Percentiles rank a stretch among this genome's conserved stretches.
Conservation (phyloP, 2,329 filamentous ascomycete genomes). For the Tricladium varicosporioides region DNA sequence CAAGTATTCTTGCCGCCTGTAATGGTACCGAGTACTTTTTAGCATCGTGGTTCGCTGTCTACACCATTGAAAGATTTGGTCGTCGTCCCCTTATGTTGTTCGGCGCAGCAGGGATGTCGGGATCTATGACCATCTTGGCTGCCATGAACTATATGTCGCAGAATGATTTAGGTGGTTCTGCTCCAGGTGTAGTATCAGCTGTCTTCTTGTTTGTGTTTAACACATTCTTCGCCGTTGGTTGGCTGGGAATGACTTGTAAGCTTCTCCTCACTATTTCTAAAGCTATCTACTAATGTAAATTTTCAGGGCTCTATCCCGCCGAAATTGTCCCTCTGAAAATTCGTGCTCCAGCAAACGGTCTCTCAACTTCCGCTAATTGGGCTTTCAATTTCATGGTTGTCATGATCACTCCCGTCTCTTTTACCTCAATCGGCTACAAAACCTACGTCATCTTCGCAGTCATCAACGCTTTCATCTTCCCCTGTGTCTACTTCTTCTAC, state of each 20-base stretch:
- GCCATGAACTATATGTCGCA: slow-evolving; percentile 38
- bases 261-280: slow-evolving; percentile 34
- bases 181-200: slow-evolving; percentile 32
- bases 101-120: slow-evolving; percentile 60
- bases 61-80: slow-evolving; percentile 54
- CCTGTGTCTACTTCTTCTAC: slow-evolving; percentile 57
- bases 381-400: slow-evolving; percentile 58
- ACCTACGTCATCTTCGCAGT: slow-evolving; percentile 67
- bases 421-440: slow-evolving; percentile 53
- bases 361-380: slow-evolving; percentile 40
- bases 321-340: slow-evolving; percentile 53
- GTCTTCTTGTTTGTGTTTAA: slow-evolving; percentile 49
- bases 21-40: slow-evolving; percentile 46
- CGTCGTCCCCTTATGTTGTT: slow-evolving; percentile 71
- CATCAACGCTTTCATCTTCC: slow-evolving; percentile 41
- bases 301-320: slow-evolving; percentile 52
- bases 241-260: slow-evolving; percentile 51
- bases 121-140: slow-evolving; percentile 62
- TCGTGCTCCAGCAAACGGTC: slow-evolving; percentile 56
- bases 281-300: background rate
- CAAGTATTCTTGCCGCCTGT: slow-evolving; percentile 54
- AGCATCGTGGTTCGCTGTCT: slow-evolving; percentile 39
- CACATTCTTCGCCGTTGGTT: slow-evolving; percentile 51
- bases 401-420: slow-evolving; percentile 36
- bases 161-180: slow-evolving; percentile 35